Evolutionary conservation across 2,329 filamentous ascomycete genomes (phyloP), one percentile per base, ranked within the genome.

Genomic region (Geosmithia flava): DNA sequence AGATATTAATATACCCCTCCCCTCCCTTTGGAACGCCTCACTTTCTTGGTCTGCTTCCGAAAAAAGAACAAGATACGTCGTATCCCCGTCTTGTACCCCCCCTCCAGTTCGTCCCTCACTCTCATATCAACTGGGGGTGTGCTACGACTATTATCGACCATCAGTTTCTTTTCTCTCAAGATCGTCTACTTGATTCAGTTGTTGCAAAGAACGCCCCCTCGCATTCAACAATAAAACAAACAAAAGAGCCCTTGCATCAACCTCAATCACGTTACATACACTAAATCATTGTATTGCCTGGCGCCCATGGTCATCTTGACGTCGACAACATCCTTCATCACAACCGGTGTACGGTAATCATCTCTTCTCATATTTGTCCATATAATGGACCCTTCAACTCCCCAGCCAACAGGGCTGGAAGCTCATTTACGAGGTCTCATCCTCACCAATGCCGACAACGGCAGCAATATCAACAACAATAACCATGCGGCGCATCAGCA

Each of bases 401-500:
- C 33, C 10, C 33, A 37, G 33, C 33, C 33, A 37, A 37, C 33
- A 6, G 66, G 52, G 40, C 63, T 82, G 7, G 80, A 85, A 56
- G 68, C 75, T 46, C 76, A 72, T 47, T 63, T 85, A 40, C 74
- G 78, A 44, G 69, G 66, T 50, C 72, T 85, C 60, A 81, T 81
- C 29, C 66, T 85, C 46, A 71, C 67, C 52, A 77, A 78, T 57
- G 63, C 67, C 45, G 62, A 60, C 50, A 8, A 49, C 57, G 39
- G 41, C 33, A 27, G 23, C 23, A 27, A 27, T 8, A 27, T 20
- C 46, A 30, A 5, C n/a, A n/a, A n/a, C 20, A 47, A 44, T 20
- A 20, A 5, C 11, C 15, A 46, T 39, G 3, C 29, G 13, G 30
- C 20, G 17, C 11, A 23, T 16, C 19, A 20, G 20, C 16, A 20